A percentile compares a stretch with the other conserved stretches of the same genome.
phyloP scores from a whole-genome alignment of 352 stramenopile genomes.

The Phytophthora litchii region DNA sequence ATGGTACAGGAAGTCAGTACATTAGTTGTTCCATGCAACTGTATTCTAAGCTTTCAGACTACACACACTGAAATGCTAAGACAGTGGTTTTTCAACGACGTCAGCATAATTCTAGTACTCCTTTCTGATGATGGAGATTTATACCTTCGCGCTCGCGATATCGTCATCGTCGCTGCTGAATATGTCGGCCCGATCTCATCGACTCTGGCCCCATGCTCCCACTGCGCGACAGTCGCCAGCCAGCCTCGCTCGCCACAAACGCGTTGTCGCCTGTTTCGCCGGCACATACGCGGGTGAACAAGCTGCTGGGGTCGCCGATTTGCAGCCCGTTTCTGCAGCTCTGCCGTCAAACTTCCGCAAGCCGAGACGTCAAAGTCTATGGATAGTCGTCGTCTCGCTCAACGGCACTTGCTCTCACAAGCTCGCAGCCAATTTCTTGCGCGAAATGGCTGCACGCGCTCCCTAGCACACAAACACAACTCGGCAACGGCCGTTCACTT shows the following conservation, averaged over 20 bases:
- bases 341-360: neutral
- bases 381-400: slow-evolving; percentile 23
- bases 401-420: too few species aligned
- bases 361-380: slow-evolving; percentile 8
- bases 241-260: slow-evolving; percentile 12
- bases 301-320: slow-evolving; percentile 11
- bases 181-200: slow-evolving; percentile 4
- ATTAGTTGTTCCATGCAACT: too few species aligned
- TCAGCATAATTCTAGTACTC: too few species aligned
- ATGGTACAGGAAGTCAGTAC: too few species aligned
- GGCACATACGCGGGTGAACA: slow-evolving; percentile 15
- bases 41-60: too few species aligned
- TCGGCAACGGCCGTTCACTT: slow-evolving; percentile 11
- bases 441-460: slow-evolving; percentile 21
- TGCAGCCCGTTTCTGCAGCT: slow-evolving; percentile 1
- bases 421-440: slow-evolving; percentile 8
- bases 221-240: slow-evolving; percentile 9
- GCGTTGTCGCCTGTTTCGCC: slow-evolving; percentile 14
- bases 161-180: slow-evolving; percentile 2
- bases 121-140: too few species aligned
- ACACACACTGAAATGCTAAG: too few species aligned
- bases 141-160: too few species aligned
- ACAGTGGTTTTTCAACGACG: too few species aligned
- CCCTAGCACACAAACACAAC: slow-evolving; percentile 4
- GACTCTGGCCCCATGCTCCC: slow-evolving; percentile 9